Base-by-base conservation (phyloP, 129 eudicot genomes). In the Dittrichia graveolens region DNA sequence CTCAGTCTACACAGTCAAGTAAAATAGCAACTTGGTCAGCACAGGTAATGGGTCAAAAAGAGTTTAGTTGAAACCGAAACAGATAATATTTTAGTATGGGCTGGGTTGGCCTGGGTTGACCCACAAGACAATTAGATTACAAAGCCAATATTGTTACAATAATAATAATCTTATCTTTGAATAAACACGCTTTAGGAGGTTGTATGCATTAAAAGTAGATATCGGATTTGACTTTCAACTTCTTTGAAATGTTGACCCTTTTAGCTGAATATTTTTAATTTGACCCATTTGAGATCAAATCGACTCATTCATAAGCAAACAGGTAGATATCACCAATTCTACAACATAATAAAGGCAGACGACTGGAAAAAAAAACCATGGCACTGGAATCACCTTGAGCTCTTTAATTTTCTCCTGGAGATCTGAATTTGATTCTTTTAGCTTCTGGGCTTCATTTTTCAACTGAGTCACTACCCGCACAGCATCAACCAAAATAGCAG, bases 361-460 rank as follows among this genome's bases (percentile, higher is more conserved):
- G 31, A 24, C 31, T 24, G 31, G 31, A 24, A 24, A 24, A 24
- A 24, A 24, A 24, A 2, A 24, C 31, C 31, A 24, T 24, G 31
- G 2, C 31, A 24, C 31, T 24, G 31, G 31, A 24, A 24, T 24
- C 31, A 83, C 92, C 88, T 83, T 83, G 10, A 83, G 70, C 78
- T 86, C 96, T 72, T 83, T 89, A 42, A 89, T 89, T 76, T 83
- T 89, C 64, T 83, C 91, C 44, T 85, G 87, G 40, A 89, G 91
- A 79, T 79, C 63, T 31, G 65, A 56, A 67, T 77, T 89, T 9
- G 87, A 81, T 61, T 81, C 89, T 76, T 81, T 85, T 71, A 89
- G 82, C 80, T 89, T 86, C 62, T 86, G 85, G 59, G 89, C 81
- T 83, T 89, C 96, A 38, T 63, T 42, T 54, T 82, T 75, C 71